Percentiles rank a stretch among this genome's conserved stretches.
These are phyloP conservation scores for Aspergillus funiculosus DNA, from an alignment of 495 filamentous ascomycete genomes.

Conservation along the genomic window DNA sequence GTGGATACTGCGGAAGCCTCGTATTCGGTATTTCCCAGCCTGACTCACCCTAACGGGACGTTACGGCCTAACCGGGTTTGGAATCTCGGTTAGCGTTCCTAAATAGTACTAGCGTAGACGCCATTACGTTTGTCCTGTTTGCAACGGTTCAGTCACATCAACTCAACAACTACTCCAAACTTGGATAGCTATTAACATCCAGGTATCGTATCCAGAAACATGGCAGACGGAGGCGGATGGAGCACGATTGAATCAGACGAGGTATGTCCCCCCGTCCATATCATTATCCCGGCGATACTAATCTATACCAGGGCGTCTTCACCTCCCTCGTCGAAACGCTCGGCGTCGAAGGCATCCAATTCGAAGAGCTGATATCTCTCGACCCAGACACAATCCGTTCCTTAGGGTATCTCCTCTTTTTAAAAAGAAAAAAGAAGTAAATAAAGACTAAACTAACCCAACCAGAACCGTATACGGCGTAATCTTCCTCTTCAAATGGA, in stretches of 20 bases:
- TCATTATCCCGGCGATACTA: neutral
- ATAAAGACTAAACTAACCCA: constrained; percentile 6
- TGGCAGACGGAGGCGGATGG: constrained; percentile 54
- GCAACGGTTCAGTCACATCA: too few species aligned
- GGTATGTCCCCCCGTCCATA: constrained; percentile 42
- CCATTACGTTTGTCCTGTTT: too few species aligned
- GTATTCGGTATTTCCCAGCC: constrained; percentile 9
- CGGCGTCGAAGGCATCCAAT: constrained; percentile 88
- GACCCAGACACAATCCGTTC: constrained; percentile 74
- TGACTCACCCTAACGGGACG: too few species aligned
- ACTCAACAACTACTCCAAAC: neutral
- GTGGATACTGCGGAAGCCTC: constrained; percentile 1
- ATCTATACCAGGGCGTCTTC: constrained; percentile 72
- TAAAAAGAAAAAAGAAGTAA: constrained; percentile 2
- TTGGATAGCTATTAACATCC: too few species aligned
- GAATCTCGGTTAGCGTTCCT: too few species aligned
- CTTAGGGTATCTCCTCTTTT: constrained; percentile 41
- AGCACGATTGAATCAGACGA: constrained; percentile 90
- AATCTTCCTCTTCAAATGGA: constrained; percentile 99
- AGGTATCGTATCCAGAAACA: too few species aligned
- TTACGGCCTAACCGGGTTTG: too few species aligned
- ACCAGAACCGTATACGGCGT: constrained; percentile 83
- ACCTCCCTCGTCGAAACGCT: constrained; percentile 89
- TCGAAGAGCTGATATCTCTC: constrained; percentile 90
- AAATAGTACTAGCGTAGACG: too few species aligned